Percentiles rank a stretch among this genome's conserved stretches.
Evolutionary conservation across 306 rosid species (phyloP).

Genomic region (Canavalia ensiformis): DNA sequence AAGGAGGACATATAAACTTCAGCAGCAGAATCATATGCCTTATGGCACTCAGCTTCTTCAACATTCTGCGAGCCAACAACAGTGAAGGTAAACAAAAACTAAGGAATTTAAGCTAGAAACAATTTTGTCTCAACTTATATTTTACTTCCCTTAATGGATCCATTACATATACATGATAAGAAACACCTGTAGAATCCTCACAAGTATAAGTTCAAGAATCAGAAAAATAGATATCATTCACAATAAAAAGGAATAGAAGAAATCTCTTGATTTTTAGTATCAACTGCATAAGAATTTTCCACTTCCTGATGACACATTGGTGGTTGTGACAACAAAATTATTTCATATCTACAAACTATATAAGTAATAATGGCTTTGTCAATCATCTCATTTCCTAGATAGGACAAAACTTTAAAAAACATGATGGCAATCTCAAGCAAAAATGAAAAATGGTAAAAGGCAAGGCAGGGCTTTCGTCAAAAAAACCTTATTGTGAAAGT

Average conservation of each 20-base stretch:
- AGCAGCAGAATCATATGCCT: conserved; percentile 71
- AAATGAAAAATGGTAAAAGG: background rate
- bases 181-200: background rate
- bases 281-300: background rate
- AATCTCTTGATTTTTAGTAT: background rate
- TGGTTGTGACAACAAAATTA: conserved; percentile 13
- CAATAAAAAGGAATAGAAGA: background rate
- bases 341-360: background rate
- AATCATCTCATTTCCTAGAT: background rate
- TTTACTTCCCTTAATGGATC: background rate
- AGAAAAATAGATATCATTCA: background rate
- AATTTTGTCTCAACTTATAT: background rate
- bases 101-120: background rate
- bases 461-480: background rate
- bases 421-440: conserved; percentile 1
- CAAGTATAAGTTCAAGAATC: background rate
- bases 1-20: conserved; percentile 70
- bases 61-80: conserved; percentile 64
- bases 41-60: conserved; percentile 82
- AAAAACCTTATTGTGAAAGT: background rate
- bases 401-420: background rate
- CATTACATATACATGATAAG: background rate
- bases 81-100: background rate
- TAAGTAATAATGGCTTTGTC: background rate
- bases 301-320: background rate